Evolutionary conservation across 2,329 filamentous ascomycete species (phyloP), one percentile per base, ranked within the genome.

Genomic region (Metarhizium album): DNA sequence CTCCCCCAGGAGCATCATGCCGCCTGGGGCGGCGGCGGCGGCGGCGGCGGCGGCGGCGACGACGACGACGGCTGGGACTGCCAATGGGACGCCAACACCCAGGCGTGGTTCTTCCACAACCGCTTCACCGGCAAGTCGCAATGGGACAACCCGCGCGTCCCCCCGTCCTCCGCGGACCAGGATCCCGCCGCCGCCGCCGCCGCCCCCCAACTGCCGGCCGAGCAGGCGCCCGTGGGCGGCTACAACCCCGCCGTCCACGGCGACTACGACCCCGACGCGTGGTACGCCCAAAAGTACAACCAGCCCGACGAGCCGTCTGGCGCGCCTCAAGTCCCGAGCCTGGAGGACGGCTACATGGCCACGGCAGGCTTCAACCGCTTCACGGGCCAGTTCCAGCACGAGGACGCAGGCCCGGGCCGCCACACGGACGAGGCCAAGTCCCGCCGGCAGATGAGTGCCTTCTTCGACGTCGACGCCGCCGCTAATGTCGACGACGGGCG

Each of bases 171-270:
- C 16, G 53, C 62, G 40, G 55, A 61, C 35, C n/a, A n/a, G n/a
- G 52, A 62, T 9, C 27, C 1, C 11, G 52, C 54, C 16, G 38
- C 59, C 3, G 48, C 62, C 14, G 65, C 54, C 53, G 67, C 54
- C 42, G 67, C 58, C 58, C 68, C 58, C 33, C 61, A 60, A 4
- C 67, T 66, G 5, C 56, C 63, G 49, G 64, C 65, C 52, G 67
- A 69, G 54, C 70, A 8, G 27, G 7, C 58, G 45, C 70, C 79
- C 22, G 78, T 76, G 4, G 84, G 84, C 52, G 90, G 91, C 54
- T 98, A 98, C 71, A 95, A 97, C 64, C 93, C 93, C 1, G 87
- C 89, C 23, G 91, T 98, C 45, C 93, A 98, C 66, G 93, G 93
- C 59, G 86, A 90, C 70, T 98, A 96, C 72, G 93, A 98, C 62